These are phyloP conservation scores for Lipomyces kockii DNA, from an alignment of 805 yeast species.

Conservation along the genomic window DNA sequence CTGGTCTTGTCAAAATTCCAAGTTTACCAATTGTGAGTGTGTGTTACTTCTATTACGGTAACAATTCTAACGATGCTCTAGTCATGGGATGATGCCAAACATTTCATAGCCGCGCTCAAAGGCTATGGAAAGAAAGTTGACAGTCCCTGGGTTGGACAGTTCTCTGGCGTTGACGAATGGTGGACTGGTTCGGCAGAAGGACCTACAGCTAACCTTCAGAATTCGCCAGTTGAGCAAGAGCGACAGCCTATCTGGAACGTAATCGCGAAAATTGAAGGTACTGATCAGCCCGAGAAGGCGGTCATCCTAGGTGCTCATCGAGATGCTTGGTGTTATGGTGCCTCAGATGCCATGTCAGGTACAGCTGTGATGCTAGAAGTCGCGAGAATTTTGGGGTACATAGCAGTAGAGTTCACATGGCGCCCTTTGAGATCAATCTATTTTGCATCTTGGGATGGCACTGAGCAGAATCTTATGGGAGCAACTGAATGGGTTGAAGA, in stretches of 20 bases:
- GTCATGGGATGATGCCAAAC: conserved; percentile 70
- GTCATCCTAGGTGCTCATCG: conserved; percentile 76
- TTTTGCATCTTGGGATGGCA: conserved; percentile 82
- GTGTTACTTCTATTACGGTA: background rate
- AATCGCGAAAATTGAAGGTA: conserved; percentile 63
- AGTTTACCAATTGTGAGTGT: conserved; percentile 59
- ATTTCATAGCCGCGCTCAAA: conserved; percentile 48
- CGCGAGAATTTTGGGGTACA: conserved; percentile 58
- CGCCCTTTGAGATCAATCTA: conserved; percentile 71
- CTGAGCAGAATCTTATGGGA: conserved; percentile 72
- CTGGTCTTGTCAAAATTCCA: conserved; percentile 70
- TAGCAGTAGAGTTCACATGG: conserved; percentile 62
- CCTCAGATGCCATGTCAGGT: conserved; percentile 80
- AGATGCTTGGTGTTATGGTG: conserved; percentile 84
- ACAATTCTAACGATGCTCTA: background rate
- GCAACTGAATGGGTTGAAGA: conserved; percentile 79
- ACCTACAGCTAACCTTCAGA: conserved; percentile 24
- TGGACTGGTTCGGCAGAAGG: conserved; percentile 27
- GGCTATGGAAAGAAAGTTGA: conserved; percentile 49
- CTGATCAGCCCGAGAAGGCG: conserved; percentile 50
- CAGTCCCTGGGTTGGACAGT: conserved; percentile 17
- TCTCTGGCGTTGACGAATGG: conserved; percentile 44
- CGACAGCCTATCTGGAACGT: conserved; percentile 68
- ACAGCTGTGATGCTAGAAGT: conserved; percentile 68
- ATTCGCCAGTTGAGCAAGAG: conserved; percentile 56